phyloP scores from a whole-genome alignment of 192 early-diverging fungal genomes.

The Coemansia sp. region DNA sequence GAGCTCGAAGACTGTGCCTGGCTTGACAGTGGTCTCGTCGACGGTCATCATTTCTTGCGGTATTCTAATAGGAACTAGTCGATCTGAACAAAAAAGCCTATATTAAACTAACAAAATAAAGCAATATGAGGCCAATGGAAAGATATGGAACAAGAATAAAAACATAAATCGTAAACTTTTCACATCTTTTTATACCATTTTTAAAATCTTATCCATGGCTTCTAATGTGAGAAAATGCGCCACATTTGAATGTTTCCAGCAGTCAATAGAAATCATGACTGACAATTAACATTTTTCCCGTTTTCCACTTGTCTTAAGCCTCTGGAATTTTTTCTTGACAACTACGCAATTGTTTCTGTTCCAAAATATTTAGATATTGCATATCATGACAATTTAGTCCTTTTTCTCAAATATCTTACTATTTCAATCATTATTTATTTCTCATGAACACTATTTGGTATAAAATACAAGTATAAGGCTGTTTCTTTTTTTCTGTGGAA shows the following conservation, averaged over 20 bases:
- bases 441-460: too few species aligned
- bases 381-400: too few species aligned
- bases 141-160: neutral
- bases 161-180: too few species aligned
- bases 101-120: neutral
- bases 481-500: neutral
- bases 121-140: neutral
- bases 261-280: neutral
- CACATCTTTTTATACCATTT: too few species aligned
- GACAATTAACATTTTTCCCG: too few species aligned
- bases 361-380: too few species aligned
- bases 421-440: neutral
- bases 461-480: neutral
- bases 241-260: neutral
- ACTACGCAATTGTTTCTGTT: too few species aligned
- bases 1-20: conserved; percentile 10
- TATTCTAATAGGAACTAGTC: neutral
- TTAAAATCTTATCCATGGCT: too few species aligned
- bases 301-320: too few species aligned
- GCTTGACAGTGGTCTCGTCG: neutral
- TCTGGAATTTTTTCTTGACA: too few species aligned
- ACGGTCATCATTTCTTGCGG: neutral
- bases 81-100: neutral
- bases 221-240: neutral
- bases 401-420: too few species aligned